These are phyloP conservation scores for Cystofilobasidium capitatum DNA, from an alignment of 768 basidiomycete species.

Conservation along the genomic window DNA sequence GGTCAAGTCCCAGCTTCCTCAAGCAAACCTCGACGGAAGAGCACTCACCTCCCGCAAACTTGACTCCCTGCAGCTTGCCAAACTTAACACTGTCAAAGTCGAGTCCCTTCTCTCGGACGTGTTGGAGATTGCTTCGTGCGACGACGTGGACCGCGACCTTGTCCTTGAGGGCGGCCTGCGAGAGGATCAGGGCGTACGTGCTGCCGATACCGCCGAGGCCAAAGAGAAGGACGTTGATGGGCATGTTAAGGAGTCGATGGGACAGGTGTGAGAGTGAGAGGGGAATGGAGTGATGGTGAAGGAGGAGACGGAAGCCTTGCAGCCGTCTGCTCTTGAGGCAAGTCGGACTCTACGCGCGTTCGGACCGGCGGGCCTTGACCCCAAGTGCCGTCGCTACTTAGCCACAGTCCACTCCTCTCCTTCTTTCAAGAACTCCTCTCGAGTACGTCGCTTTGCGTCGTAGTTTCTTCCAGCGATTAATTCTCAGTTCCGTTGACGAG, in stretches of 20 bases:
- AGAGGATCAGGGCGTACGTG: slow-evolving; percentile 22
- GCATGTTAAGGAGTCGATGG: neutral
- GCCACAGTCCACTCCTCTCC: neutral
- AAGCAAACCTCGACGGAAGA: neutral
- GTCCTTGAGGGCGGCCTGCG: slow-evolving; percentile 1
- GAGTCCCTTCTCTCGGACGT: slow-evolving; percentile 15
- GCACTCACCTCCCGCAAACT: slow-evolving; percentile 19
- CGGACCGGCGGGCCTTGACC: neutral
- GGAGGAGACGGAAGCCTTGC: neutral
- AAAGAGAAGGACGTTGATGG: neutral
- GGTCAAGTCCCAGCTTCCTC: neutral
- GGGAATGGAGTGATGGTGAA: neutral
- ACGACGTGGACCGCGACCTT: slow-evolving; percentile 13
- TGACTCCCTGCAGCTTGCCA: slow-evolving; percentile 12
- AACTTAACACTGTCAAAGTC: slow-evolving; percentile 16
- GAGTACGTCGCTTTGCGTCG: neutral
- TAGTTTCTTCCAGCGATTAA: neutral
- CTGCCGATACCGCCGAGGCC: slow-evolving; percentile 25
- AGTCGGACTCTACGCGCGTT: neutral
- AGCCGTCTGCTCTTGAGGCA: no score
- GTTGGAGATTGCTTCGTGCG: slow-evolving; percentile 21
- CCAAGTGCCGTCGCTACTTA: neutral
- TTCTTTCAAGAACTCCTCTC: neutral
- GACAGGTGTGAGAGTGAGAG: neutral
- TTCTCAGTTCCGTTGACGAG: no score